Evolutionary conservation across 2,329 filamentous ascomycete genomes (phyloP), one percentile per base, ranked within the genome.

Genomic region (Pseudogymnoascus destructans): DNA sequence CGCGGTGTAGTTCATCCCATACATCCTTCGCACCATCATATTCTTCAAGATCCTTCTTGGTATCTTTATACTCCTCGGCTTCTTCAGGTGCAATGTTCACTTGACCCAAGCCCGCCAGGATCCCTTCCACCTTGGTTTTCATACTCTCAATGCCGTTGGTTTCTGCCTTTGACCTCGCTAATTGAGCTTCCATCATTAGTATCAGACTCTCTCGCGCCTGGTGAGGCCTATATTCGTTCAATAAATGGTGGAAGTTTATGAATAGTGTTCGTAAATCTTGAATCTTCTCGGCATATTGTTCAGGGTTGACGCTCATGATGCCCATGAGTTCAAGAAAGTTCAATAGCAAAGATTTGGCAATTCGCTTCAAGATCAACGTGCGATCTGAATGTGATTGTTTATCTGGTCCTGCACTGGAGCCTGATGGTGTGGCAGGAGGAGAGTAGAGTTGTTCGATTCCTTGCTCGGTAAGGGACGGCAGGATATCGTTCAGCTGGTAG

Each of bases 151-250:
- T 81, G 3, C 79, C 80, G 32, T 81, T 77, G 1, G 90, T 89
- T 72, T 96, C 90, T 58, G 79, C 80, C 63, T 79, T 81, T 58
- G 85, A 85, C 64, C 76, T 78, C 64, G 88, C 83, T 27, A 95
- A 73, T 66, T 92, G 86, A 64, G 87, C 85, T 72, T 95, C 87
- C 86, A 96, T 90, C 75, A 92, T 80, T 64, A 85, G 73, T 30
- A 95, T 95, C 59, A 95, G 75, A 25, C 85, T 90, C 73, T 96
- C 91, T 46, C 92, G 76, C 21, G 91, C 90, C 73, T 97, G 92
- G 69, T 96, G 91, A 8, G 91, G 91, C 30, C 92, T 80, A 72
- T 95, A 97, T 70, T 95, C 85, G 70, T 98, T 98, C 63, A 97
- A 82, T 58, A 95, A 79, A 67, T 95, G 89, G 72, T 96, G 90